These are phyloP conservation scores for Paramyrothecium sp. DNA, from an alignment of 2,329 filamentous ascomycete species.

Conservation along the genomic window DNA sequence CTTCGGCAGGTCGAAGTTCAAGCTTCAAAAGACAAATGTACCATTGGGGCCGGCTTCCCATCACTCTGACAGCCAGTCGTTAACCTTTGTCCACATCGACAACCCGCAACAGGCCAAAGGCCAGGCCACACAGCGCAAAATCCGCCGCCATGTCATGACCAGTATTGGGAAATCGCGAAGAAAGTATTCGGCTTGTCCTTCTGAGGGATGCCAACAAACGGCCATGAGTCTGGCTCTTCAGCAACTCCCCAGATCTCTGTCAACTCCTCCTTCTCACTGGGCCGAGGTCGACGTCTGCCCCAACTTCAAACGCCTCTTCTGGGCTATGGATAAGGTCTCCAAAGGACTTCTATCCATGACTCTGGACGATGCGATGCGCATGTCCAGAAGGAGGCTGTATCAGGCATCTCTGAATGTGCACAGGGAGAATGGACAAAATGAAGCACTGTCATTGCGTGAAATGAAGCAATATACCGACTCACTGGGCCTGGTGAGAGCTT, in stretches of 20 bases:
- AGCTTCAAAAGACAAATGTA: not conserved
- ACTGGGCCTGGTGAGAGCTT: conserved; percentile 9
- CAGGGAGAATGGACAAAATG: not conserved
- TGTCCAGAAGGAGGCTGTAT: not conserved
- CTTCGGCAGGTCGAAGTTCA: not conserved
- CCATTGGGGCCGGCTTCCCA: not conserved
- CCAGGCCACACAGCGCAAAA: conserved; percentile 8
- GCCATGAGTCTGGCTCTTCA: not conserved
- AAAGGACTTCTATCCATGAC: conserved; percentile 13
- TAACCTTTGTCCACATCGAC: conserved; percentile 13
- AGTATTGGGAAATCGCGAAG: conserved; percentile 13
- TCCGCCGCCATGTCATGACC: conserved; percentile 21
- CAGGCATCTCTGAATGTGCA: not conserved
- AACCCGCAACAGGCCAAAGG: conserved; percentile 11
- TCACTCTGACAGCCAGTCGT: not conserved
- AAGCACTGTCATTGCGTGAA: conserved; percentile 1
- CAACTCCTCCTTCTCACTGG: conserved; percentile 10
- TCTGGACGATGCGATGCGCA: conserved; percentile 6
- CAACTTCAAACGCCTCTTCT: conserved; percentile 14
- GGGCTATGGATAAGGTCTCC: conserved; percentile 17
- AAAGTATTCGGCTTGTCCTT: not conserved
- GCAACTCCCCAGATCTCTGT: not conserved
- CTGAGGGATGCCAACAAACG: not conserved
- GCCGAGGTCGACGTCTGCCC: conserved; percentile 14
- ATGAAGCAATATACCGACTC: conserved; percentile 16